phyloP scores from a whole-genome alignment of 805 yeast species.

The Barnettozyma pratensis region DNA sequence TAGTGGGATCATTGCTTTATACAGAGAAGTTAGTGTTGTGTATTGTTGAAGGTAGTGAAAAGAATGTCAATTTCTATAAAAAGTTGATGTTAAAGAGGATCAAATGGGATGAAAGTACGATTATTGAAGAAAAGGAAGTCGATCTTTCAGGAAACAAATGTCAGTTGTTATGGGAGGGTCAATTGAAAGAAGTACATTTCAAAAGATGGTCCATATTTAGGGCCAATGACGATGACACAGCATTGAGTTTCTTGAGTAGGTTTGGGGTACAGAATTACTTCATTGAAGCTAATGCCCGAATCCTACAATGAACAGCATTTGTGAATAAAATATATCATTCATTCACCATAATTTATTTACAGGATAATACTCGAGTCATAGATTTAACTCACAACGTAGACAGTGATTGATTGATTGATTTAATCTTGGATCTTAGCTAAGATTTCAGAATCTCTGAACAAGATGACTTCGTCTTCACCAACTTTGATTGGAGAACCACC shows the following conservation, averaged over 20 bases:
- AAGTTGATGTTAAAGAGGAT: constrained; percentile 58
- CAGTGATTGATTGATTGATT: not conserved
- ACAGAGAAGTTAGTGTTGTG: constrained; percentile 46
- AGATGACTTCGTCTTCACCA: constrained; percentile 72
- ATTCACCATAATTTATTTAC: too few species aligned
- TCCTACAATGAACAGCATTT: not conserved
- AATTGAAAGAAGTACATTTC: constrained; percentile 47
- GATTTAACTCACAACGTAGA: too few species aligned
- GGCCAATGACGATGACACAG: constrained; percentile 44
- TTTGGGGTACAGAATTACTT: constrained; percentile 58
- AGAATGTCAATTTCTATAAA: constrained; percentile 55
- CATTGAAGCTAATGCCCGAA: constrained; percentile 32
- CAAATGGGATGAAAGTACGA: constrained; percentile 57
- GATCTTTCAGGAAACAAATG: constrained; percentile 43
- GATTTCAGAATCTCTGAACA: constrained; percentile 92
- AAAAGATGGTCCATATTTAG: constrained; percentile 64
- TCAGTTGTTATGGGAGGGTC: constrained; percentile 67
- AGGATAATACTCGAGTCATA: too few species aligned
- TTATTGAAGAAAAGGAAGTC: constrained; percentile 21
- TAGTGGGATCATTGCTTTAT: constrained; percentile 55
- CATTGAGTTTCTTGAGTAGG: constrained; percentile 41
- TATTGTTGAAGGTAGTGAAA: constrained; percentile 70
- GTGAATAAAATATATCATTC: not conserved
- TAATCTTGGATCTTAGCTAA: constrained; percentile 83
- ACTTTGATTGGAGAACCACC: constrained; percentile 91